Percentiles rank a stretch among this genome's conserved stretches.
Conservation (phyloP, 805 yeast genomes). For the Lipomyces sp. region DNA sequence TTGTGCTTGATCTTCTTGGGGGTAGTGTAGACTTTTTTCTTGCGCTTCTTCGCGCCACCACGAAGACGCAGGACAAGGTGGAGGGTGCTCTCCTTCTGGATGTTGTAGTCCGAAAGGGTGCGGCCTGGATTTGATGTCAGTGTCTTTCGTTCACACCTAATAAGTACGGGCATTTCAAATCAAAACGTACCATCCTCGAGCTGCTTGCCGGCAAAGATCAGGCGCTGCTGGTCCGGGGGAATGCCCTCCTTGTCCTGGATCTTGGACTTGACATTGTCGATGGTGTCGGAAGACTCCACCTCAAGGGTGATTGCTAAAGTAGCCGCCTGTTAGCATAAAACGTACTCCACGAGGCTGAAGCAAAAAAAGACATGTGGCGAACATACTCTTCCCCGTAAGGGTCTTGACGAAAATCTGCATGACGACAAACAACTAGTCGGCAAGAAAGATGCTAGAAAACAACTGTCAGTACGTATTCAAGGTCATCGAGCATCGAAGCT, state of each 20-base stretch:
- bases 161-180: too few species aligned
- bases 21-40: constrained; percentile 99
- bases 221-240: constrained; percentile 97
- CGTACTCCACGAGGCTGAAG: constrained; percentile 29
- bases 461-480: not conserved
- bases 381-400: constrained; percentile 81
- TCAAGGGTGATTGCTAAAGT: constrained; percentile 83
- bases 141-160: too few species aligned
- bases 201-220: constrained; percentile 97
- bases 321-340: not conserved
- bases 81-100: constrained; percentile 94
- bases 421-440: constrained; percentile 39
- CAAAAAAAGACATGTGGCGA: too few species aligned
- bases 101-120: constrained; percentile 95
- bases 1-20: constrained; percentile 99
- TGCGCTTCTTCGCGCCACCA: constrained; percentile 99
- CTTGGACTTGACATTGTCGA: constrained; percentile 94
- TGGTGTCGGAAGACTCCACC: constrained; percentile 96
- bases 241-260: constrained; percentile 97
- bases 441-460: constrained; percentile 33
- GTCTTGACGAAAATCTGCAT: constrained; percentile 93
- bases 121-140: constrained; percentile 72
- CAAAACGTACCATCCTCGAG: constrained; percentile 54
- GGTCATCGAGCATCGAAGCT: not conserved
- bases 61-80: constrained; percentile 96